Evolutionary conservation across 352 stramenopile species (phyloP).

Genomic region (Phytophthora agathidicida): DNA sequence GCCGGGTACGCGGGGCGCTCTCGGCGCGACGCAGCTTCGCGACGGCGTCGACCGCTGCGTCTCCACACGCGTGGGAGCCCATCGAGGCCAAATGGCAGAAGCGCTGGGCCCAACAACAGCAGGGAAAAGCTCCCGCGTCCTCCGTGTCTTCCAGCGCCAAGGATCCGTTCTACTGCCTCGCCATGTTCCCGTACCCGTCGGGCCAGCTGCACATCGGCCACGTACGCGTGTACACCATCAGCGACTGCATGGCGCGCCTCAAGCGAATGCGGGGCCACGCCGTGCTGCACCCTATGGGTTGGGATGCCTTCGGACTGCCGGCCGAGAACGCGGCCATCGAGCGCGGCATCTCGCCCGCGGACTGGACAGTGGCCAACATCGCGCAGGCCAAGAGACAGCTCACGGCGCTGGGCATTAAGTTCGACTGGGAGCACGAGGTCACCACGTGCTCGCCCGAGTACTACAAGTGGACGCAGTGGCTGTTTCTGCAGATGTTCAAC

Average conservation of each 20-base stretch:
- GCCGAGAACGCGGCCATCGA: slow-evolving; percentile 99
- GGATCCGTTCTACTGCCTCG: slow-evolving; percentile 88
- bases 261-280: slow-evolving; percentile 97
- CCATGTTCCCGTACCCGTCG: slow-evolving; percentile 99
- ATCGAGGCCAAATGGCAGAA: slow-evolving; percentile 82
- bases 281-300: slow-evolving; percentile 99
- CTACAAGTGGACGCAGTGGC: slow-evolving; percentile 99
- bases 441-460: slow-evolving; percentile 97
- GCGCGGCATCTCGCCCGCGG: slow-evolving; percentile 94
- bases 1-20: slow-evolving; percentile 16
- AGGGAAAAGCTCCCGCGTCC: not conserved
- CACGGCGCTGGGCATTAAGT: slow-evolving; percentile 95
- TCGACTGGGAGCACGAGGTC: slow-evolving; percentile 98
- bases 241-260: slow-evolving; percentile 97
- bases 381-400: slow-evolving; percentile 96
- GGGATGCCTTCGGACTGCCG: slow-evolving; percentile 99
- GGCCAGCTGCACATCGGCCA: slow-evolving; percentile 98
- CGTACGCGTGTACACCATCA: slow-evolving; percentile 99
- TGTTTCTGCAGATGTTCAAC: slow-evolving; percentile 98
- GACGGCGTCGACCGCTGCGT: slow-evolving; percentile 8
- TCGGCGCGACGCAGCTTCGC: slow-evolving; percentile 29
- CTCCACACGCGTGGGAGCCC: slow-evolving; percentile 45
- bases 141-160: slow-evolving; percentile 35
- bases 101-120: slow-evolving; percentile 48
- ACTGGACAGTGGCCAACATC: slow-evolving; percentile 98